A percentile compares a stretch with the other conserved stretches of the same genome.
Evolutionary conservation across 306 rosid genomes (phyloP).

Genomic region (Carpinus viminea): DNA sequence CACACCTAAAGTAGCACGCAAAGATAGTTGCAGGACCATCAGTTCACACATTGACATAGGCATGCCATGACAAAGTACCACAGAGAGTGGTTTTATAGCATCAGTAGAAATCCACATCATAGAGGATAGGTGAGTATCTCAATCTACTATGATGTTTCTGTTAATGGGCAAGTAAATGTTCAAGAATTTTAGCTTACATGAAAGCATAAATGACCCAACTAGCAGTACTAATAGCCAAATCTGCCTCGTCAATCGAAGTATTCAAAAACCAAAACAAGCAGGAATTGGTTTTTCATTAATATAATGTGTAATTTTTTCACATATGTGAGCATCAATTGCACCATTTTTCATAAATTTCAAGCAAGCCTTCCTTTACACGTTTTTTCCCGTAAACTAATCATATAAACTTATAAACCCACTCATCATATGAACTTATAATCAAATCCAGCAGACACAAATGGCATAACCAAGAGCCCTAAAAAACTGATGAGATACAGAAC

Average conservation of each 20-base stretch:
- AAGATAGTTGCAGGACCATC: background rate
- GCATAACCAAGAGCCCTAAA: background rate
- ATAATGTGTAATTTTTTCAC: background rate
- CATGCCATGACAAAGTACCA: background rate
- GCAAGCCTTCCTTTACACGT: background rate
- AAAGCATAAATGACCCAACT: background rate
- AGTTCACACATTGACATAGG: background rate
- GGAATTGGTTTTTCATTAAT: background rate
- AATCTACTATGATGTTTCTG: background rate
- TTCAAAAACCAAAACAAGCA: background rate
- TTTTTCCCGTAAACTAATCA: background rate
- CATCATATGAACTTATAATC: background rate
- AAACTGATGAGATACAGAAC: conserved; percentile 11
- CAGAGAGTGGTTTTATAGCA: background rate
- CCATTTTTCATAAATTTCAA: background rate
- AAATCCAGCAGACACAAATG: conserved; percentile 9
- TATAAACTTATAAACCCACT: background rate
- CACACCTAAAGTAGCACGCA: too few relatives aligned
- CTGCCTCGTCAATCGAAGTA: background rate
- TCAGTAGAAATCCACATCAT: background rate
- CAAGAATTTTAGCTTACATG: background rate
- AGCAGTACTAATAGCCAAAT: background rate
- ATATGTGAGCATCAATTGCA: background rate
- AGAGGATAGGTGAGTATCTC: background rate
- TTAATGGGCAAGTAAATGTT: background rate